Evolutionary conservation across 2,329 filamentous ascomycete genomes (phyloP).

Genomic region (Sporothrix pseudoabietina): DNA sequence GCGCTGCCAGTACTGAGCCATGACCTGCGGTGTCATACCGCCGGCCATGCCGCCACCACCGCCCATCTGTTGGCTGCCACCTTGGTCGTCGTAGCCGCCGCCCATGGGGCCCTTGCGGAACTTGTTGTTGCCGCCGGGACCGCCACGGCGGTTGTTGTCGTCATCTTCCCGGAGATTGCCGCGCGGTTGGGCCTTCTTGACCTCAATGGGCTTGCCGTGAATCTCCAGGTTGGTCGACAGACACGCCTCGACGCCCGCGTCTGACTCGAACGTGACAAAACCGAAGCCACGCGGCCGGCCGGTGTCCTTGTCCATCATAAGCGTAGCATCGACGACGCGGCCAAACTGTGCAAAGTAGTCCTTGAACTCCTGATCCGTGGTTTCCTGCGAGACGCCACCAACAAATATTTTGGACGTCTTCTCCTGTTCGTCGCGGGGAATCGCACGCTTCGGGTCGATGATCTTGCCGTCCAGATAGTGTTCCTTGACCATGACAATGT

Average conservation of each 20-base stretch:
- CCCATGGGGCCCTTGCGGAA: constrained; percentile 57
- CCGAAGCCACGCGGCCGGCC: constrained; percentile 95
- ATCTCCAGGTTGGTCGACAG: constrained; percentile 85
- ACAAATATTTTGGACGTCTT: constrained; percentile 99
- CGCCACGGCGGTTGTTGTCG: constrained; percentile 63
- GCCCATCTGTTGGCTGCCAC: constrained; percentile 44
- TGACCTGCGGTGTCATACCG: constrained; percentile 91
- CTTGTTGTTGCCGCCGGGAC: constrained; percentile 50
- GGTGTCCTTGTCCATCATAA: constrained; percentile 99
- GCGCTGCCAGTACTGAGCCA: constrained; percentile 97
- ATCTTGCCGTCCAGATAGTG: constrained; percentile 98
- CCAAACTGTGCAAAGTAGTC: constrained; percentile 97
- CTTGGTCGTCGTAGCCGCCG: constrained; percentile 43
- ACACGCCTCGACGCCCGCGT: constrained; percentile 90
- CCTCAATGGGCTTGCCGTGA: constrained; percentile 93
- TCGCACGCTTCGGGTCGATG: constrained; percentile 96
- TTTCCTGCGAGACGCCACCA: constrained; percentile 94
- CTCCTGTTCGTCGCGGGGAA: constrained; percentile 96
- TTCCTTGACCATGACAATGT: constrained; percentile 99
- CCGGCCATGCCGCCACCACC: constrained; percentile 42
- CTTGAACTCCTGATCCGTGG: constrained; percentile 92
- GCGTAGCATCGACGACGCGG: constrained; percentile 90
- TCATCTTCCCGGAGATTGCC: constrained; percentile 94
- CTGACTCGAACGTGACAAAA: constrained; percentile 97
- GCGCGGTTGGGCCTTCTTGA: constrained; percentile 95